phyloP scores from a whole-genome alignment of 371 early-diverging fungal genomes.

The Basidiobolus heterosporus region DNA sequence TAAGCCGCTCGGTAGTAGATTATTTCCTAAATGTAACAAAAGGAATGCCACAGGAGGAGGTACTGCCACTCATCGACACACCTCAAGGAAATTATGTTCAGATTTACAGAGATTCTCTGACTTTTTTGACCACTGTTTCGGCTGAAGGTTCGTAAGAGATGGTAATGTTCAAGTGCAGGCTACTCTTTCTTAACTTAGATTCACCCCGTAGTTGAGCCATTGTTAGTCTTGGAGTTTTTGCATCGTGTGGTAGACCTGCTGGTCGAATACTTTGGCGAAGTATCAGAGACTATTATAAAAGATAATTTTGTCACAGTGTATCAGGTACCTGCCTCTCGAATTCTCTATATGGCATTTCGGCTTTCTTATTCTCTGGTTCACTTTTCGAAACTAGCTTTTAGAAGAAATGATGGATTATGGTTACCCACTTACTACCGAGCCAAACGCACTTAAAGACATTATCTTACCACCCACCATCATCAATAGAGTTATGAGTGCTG shows the following conservation, averaged over 20 bases:
- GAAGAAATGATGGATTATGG: conserved; percentile 90
- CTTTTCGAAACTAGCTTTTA: conserved; percentile 31
- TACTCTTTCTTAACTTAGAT: conserved; percentile 6
- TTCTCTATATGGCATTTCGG: too few species aligned
- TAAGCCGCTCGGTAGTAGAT: conserved; percentile 51
- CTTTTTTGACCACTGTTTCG: conserved; percentile 51
- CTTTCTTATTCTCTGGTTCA: not conserved
- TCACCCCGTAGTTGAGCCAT: conserved; percentile 50
- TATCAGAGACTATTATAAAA: conserved; percentile 65
- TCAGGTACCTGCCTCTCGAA: conserved; percentile 26
- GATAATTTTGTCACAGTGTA: conserved; percentile 88
- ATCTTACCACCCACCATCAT: conserved; percentile 78
- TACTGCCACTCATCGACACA: conserved; percentile 44
- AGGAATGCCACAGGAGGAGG: conserved; percentile 38
- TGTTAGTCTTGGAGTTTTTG: conserved; percentile 70
- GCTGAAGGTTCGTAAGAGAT: conserved; percentile 40
- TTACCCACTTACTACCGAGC: conserved; percentile 71
- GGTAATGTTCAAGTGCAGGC: not conserved
- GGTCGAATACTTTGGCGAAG: conserved; percentile 59
- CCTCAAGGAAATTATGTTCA: conserved; percentile 50
- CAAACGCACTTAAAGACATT: conserved; percentile 63
- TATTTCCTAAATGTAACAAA: conserved; percentile 41
- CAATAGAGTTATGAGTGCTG: conserved; percentile 65
- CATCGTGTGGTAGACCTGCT: conserved; percentile 67
- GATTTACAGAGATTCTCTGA: conserved; percentile 44